Base-by-base conservation (phyloP, 192 early-diverging fungal species). In the Backusella tuberculispora region DNA sequence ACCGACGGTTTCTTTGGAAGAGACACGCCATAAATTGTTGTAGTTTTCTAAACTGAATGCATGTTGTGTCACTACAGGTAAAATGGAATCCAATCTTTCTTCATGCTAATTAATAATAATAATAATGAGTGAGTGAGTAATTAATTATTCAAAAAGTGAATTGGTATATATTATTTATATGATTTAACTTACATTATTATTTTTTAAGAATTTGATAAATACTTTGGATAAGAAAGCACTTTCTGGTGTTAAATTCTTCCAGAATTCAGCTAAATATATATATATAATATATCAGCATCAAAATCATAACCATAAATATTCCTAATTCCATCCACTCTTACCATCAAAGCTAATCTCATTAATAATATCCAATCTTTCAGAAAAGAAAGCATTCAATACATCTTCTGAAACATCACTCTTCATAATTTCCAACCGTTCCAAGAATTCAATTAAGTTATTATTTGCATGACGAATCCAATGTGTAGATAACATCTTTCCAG, bases 401-500 rank as follows among this genome's bases (percentile, higher is more conserved):
- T 88, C 85, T 64, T 87, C 87, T 0, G 91, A 89, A 4, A 86
- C 84, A 48, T 87, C 83, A 64, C 88, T 91, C 60, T 91, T 84
- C 68, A 93, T 85, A 1, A 95, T 92, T 76, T 94, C 93, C 47
- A 94, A 76, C 5, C 89, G 82, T 50, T 93, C 85, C 37, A 93
- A 80, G 66, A 95, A 88, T 78, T 92, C 92, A 48, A 93, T 66
- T 17, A 95, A 73, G 63, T 93, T 93, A 69, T 92, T 80, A 66
- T 89, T 87, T 21, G 92, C 90, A 72, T 90, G 91, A n/a, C 85
- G 73, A 44, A 94, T 89, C 93, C 93, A 94, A 69, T 85, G 85
- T 42, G 83, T 88, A 14, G 88, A 78, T 29, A 94, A 78, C 88
- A 95, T 88, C 41, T 86, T 86, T 42, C 89, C 84, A 34, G 88